Conservation (phyloP, 208 protist species). For the Acanthamoeba sp. region DNA sequence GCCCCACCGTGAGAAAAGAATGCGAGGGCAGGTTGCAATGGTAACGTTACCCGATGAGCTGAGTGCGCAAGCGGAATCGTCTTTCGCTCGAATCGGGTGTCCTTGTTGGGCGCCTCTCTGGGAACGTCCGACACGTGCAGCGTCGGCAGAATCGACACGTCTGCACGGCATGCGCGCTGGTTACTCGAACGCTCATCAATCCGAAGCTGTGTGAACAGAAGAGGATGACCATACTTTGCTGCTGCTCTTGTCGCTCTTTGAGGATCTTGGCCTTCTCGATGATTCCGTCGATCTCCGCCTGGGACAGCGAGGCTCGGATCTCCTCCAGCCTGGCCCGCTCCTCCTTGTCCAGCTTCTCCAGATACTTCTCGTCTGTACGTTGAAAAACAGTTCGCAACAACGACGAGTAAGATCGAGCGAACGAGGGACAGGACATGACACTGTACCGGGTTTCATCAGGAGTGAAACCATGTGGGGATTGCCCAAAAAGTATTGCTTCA, state of each 20-base stretch:
- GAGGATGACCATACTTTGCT: constrained; percentile 14
- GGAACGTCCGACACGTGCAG: constrained; percentile 64
- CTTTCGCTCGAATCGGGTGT: constrained; percentile 37
- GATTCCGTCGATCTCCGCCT: constrained; percentile 53
- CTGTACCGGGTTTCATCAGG: constrained; percentile 61
- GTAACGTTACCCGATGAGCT: background rate
- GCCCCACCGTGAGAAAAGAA: background rate
- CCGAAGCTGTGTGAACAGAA: too few relatives aligned
- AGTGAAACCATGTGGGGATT: constrained; percentile 66
- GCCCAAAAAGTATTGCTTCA: constrained; percentile 68
- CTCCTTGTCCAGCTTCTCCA: constrained; percentile 74
- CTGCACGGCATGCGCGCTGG: too few relatives aligned
- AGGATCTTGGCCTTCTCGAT: constrained; percentile 44
- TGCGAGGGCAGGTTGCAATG: background rate
- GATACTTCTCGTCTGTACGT: constrained; percentile 60
- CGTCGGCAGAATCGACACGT: constrained; percentile 57
- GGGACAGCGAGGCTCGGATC: constrained; percentile 48
- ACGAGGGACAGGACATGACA: background rate
- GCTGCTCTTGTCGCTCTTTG: constrained; percentile 59
- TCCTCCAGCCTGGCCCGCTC: constrained; percentile 31
- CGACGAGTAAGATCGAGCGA: background rate
- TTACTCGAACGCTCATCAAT: too few relatives aligned
- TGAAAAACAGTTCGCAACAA: background rate
- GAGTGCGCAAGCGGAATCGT: background rate
- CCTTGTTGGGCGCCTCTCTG: constrained; percentile 52